Percentiles rank a stretch among this genome's conserved stretches.
Evolutionary conservation across 2,329 filamentous ascomycete species (phyloP).

Genomic region (Teratosphaeria zuluensis): DNA sequence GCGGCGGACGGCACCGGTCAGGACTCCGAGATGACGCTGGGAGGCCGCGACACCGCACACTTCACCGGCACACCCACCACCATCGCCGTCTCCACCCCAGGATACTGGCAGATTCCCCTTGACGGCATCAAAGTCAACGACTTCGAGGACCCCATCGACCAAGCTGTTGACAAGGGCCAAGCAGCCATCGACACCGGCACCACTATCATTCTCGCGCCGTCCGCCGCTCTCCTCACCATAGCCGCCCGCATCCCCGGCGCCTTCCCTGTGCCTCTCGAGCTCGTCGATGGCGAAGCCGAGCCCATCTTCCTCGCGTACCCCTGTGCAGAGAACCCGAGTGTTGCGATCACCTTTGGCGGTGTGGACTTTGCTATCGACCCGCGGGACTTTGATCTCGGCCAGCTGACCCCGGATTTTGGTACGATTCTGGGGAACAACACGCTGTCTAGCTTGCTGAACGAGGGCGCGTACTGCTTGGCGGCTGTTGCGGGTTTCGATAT

Average conservation of each 20-base stretch:
- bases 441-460: slow-evolving; percentile 1
- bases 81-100: slow-evolving; percentile 15
- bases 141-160: background rate
- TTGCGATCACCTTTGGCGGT: slow-evolving; percentile 20
- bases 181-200: slow-evolving; percentile 21
- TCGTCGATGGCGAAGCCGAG: slow-evolving; percentile 8
- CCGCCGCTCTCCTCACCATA: slow-evolving; percentile 19
- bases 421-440: slow-evolving; percentile 7
- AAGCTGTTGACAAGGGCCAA: slow-evolving; percentile 6
- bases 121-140: slow-evolving; percentile 8
- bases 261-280: slow-evolving; percentile 16
- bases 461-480: slow-evolving; percentile 9
- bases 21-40: slow-evolving; percentile 17
- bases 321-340: slow-evolving; percentile 19
- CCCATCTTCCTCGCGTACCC: slow-evolving; percentile 19
- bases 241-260: slow-evolving; percentile 26
- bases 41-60: slow-evolving; percentile 13
- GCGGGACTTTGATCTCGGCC: slow-evolving; percentile 9
- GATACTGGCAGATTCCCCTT: slow-evolving; percentile 21
- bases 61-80: slow-evolving; percentile 16
- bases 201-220: slow-evolving; percentile 26
- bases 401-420: slow-evolving; percentile 10
- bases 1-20: slow-evolving; percentile 9
- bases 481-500: slow-evolving; percentile 13
- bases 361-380: slow-evolving; percentile 18